These are phyloP conservation scores for Beauveria asiatica DNA, from an alignment of 2,329 filamentous ascomycete species.

Conservation along the genomic window DNA sequence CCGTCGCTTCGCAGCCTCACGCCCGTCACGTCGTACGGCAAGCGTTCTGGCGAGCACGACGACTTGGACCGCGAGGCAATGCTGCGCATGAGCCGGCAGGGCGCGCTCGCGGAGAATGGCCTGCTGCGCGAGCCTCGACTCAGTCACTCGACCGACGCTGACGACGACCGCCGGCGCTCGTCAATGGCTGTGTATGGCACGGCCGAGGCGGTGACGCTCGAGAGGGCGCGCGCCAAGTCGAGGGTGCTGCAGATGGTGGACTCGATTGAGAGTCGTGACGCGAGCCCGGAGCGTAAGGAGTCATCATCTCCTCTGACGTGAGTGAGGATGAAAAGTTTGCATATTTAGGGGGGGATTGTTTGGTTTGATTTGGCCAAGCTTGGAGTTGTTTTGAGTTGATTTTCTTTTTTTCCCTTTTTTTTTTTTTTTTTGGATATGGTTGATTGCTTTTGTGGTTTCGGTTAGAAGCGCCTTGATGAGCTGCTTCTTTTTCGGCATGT, in stretches of 20 bases:
- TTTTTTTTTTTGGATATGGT: background rate
- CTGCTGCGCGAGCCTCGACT: conserved; percentile 5
- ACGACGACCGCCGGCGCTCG: conserved; percentile 18
- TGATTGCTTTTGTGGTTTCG: background rate
- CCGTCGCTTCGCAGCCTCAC: conserved; percentile 10
- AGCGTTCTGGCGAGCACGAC: background rate
- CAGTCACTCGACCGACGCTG: conserved; percentile 22
- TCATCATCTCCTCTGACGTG: background rate
- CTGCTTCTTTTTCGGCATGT: background rate
- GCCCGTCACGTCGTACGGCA: background rate
- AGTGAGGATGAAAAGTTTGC: background rate
- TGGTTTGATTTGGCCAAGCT: background rate
- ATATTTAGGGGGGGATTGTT: background rate
- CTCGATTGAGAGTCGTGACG: conserved; percentile 39
- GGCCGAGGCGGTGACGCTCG: conserved; percentile 38
- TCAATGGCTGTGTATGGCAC: conserved; percentile 30
- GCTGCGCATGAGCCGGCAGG: conserved; percentile 10
- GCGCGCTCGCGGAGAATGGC: conserved; percentile 12
- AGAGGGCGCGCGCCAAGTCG: conserved; percentile 29
- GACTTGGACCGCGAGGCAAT: conserved; percentile 8
- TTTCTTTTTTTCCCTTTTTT: background rate
- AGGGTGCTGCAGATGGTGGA: conserved; percentile 49
- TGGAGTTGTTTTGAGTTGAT: background rate
- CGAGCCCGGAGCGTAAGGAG: conserved; percentile 26
- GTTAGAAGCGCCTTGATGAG: background rate